Evolutionary conservation across 2,329 filamentous ascomycete species (phyloP), one percentile per base, ranked within the genome.

Genomic region (Dactylonectria macrodidyma): DNA sequence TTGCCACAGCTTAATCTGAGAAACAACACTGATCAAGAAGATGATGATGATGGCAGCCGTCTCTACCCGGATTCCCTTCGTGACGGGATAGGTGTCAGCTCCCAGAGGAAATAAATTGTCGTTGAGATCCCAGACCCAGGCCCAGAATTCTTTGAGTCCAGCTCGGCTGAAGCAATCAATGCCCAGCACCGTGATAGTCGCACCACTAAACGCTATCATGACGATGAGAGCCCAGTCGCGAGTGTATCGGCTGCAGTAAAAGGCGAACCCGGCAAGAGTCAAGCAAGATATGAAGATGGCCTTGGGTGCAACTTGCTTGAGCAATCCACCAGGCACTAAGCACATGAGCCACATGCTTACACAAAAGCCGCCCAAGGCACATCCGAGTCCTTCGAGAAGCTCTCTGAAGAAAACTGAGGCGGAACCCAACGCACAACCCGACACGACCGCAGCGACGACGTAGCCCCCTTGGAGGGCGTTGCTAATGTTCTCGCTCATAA

Each of bases 111-210:
- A 98, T 1, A 95, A 84, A 58, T 92, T 86, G 48, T 90, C 84
- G 79, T 98, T 98, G 46, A 98, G 81, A 52, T 84, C 84, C 95
- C 95, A 98, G 44, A 97, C 86, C 78, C 97, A 98, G 6, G 94
- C 88, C 95, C 95, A 98, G 73, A 98, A 98, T 79, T 98, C 95
- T 80, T 97, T 98, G 74, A 97, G 84, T 0, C 95, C 95, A n/a
- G 95, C 94, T 69, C 90, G 87, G 75, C 91, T 95, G 75, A 95
- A 97, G 80, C 94, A 97, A 79, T 98, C 95, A 65, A 98, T 93
- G 2, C 95, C 95, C 2, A 98, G 81, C 14, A 97, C 88, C 1
- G 92, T 86, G 3, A 89, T 89, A 0, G 94, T 97, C 3, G 94
- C 92, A 8, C 95, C 95, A 5, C 90, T 87, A 77, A 98, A 97